Conservation (phyloP, 345 rosid genomes). For the Linum lewisii region DNA sequence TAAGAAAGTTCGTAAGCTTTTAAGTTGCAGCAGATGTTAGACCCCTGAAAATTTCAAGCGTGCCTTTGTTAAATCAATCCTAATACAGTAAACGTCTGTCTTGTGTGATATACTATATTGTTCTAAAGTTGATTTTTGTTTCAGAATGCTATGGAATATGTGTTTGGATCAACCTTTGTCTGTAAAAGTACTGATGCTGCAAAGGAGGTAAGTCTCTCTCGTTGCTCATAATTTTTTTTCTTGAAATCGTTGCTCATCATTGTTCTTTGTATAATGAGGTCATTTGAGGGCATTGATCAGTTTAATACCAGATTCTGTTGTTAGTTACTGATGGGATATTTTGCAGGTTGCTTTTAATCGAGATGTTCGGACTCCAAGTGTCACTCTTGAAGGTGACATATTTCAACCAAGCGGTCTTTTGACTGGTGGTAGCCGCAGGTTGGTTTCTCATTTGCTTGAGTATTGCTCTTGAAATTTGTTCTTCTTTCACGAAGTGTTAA, state of each 20-base stretch:
- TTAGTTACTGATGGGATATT: slow-evolving; percentile 4
- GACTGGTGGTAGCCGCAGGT: slow-evolving; percentile 98
- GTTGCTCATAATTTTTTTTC: too few species aligned
- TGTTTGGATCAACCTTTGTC: slow-evolving; percentile 90
- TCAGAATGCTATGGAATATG: slow-evolving; percentile 92
- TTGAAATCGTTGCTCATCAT: slow-evolving; percentile 10
- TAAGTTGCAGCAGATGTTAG: too few species aligned
- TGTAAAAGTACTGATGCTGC: slow-evolving; percentile 84
- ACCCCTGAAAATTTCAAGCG: background rate
- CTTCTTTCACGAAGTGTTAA: background rate
- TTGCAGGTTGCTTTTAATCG: slow-evolving; percentile 71
- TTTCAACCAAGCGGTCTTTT: slow-evolving; percentile 95
- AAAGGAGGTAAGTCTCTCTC: slow-evolving; percentile 49
- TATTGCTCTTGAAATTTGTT: background rate
- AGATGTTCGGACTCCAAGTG: slow-evolving; percentile 65
- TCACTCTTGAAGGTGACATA: slow-evolving; percentile 91
- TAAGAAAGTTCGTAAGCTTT: too few species aligned
- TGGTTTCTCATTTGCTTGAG: slow-evolving; percentile 11
- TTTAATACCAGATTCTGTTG: background rate
- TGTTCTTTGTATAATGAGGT: background rate
- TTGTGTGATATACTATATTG: slow-evolving; percentile 2
- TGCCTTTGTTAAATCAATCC: too few species aligned
- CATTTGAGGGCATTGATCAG: background rate
- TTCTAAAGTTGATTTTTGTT: slow-evolving; percentile 17
- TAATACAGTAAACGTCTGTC: background rate